Percentiles rank a stretch among this genome's conserved stretches.
Evolutionary conservation across 108 stramenopile species (phyloP).

Genomic region (Stephanodiscus minutulus): DNA sequence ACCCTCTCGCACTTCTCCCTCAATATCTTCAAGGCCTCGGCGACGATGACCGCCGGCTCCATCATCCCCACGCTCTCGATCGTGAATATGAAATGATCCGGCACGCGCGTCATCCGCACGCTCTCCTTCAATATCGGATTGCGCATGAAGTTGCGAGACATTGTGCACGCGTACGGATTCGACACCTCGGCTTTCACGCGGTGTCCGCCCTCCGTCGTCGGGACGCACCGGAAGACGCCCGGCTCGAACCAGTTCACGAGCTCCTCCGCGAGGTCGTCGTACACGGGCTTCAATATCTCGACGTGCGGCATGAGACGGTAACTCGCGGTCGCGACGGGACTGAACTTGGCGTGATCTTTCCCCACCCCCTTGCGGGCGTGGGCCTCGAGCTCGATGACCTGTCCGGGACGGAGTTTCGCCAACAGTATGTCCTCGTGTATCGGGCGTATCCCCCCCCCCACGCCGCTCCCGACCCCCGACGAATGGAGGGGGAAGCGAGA

Average conservation of each 20-base stretch:
- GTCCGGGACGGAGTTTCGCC: slow-evolving; percentile 95
- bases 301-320: slow-evolving; percentile 89
- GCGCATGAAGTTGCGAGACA: slow-evolving; percentile 96
- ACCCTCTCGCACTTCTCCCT: slow-evolving; percentile 67
- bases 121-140: slow-evolving; percentile 69
- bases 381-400: slow-evolving; percentile 90
- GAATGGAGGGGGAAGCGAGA: slow-evolving; percentile 54
- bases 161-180: slow-evolving; percentile 95
- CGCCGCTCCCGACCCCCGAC: slow-evolving; percentile 23
- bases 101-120: slow-evolving; percentile 83
- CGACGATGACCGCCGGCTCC: slow-evolving; percentile 82
- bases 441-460: slow-evolving; percentile 58
- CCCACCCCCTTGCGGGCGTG: slow-evolving; percentile 91
- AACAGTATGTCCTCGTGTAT: slow-evolving; percentile 93
- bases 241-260: slow-evolving; percentile 89
- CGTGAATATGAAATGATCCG: slow-evolving; percentile 96
- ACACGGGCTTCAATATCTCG: slow-evolving; percentile 63
- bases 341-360: slow-evolving; percentile 97
- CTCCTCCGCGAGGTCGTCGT: slow-evolving; percentile 85
- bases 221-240: slow-evolving; percentile 79
- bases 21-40: slow-evolving; percentile 76
- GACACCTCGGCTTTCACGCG: slow-evolving; percentile 64
- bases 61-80: slow-evolving; percentile 95
- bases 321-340: slow-evolving; percentile 95
- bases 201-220: slow-evolving; percentile 48